Evolutionary conservation across 345 rosid genomes (phyloP), one percentile per base, ranked within the genome.

Genomic region (Syzygium oleosum): DNA sequence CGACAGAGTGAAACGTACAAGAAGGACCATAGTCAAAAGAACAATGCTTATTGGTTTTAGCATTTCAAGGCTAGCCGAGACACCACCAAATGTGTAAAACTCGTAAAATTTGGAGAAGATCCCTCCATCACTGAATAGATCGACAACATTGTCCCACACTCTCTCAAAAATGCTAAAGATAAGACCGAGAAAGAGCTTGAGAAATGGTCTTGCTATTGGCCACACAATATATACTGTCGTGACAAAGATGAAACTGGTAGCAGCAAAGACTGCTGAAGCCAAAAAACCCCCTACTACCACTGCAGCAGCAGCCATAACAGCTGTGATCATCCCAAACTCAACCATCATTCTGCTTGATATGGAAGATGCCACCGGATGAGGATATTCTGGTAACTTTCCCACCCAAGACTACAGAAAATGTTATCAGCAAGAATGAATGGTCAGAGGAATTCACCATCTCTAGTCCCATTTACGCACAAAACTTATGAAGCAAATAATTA

Each of bases 321-420:
- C 98, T 43, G 98, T 93, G 87, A 97, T 92, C 98, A 96, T 93
- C 85, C 98, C 99, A 86, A 97, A 92, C 94, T 97, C 99, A 87
- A 95, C 98, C 96, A 96, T 94, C 93, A 96, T 91, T 92, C 99
- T 94, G 91, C 99, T 94, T 83, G 99, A 97, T 90, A 97, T 97
- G 73, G 98, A 96, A 88, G 98, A 97, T 46, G 98, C 99, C 25
- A 95, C 94, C 12, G 98, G 98, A 91, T 95, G 93, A 84, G 98
- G 98, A 59, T 91, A 94, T 89, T 95, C 97, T 17, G 95, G 93
- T 85, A 94, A 88, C 89, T 91, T 95, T 87, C 94, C 98, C 88
- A 95, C 96, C 92, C 92, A 94, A 53, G 96, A 94, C 99, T 97
- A 93, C 93, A 93, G 87, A 56, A 88, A 68, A 85, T 85, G 56